Conservation (phyloP, 2,329 filamentous ascomycete genomes). For the Plectosphaerella sp. region DNA sequence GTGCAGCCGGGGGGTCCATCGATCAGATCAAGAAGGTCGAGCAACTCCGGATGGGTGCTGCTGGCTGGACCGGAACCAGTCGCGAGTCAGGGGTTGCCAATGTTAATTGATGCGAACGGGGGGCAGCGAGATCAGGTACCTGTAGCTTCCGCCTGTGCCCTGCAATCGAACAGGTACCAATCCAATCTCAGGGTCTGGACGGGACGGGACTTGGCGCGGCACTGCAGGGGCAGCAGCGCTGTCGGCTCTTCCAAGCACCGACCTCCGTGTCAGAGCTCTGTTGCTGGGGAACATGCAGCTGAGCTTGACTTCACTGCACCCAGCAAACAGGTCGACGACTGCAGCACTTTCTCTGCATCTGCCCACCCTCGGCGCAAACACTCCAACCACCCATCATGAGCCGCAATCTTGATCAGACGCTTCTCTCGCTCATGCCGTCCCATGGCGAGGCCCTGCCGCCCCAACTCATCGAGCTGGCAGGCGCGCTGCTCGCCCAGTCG, state of each 20-base stretch:
- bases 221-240: too few species aligned
- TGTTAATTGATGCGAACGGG: too few species aligned
- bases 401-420: constrained; percentile 66
- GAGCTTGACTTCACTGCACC: neutral
- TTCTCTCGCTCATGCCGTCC: constrained; percentile 71
- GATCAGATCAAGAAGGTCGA: neutral
- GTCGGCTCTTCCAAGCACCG: too few species aligned
- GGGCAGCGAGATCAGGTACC: too few species aligned
- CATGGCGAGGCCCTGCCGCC: constrained; percentile 63
- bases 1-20: neutral
- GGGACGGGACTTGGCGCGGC: too few species aligned
- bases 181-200: too few species aligned
- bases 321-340: neutral
- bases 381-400: constrained; percentile 52
- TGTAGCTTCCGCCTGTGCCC: too few species aligned
- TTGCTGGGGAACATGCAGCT: too few species aligned
- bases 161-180: too few species aligned
- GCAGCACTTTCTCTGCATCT: neutral
- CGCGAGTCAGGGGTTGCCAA: constrained; percentile 1
- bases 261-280: too few species aligned
- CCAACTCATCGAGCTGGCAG: constrained; percentile 66
- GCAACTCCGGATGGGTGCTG: neutral
- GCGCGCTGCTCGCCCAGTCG: constrained; percentile 75
- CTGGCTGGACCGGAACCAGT: neutral
- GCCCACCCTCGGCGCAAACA: neutral